Evolutionary conservation across 352 stramenopile genomes (phyloP).

Genomic region (Pilasporangium apinafurcum): DNA sequence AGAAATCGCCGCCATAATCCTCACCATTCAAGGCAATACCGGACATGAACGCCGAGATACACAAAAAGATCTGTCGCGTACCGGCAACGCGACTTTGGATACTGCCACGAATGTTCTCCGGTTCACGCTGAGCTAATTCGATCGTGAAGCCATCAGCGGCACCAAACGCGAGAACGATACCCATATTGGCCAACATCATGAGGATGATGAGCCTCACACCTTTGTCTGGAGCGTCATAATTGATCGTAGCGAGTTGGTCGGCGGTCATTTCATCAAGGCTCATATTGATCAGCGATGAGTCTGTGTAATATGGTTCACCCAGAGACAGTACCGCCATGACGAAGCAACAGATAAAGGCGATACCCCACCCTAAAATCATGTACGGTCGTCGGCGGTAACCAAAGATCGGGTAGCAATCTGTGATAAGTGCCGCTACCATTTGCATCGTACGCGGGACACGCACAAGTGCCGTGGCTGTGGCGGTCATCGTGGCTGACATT

Average conservation of each 20-base stretch:
- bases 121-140: constrained; percentile 60
- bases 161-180: constrained; percentile 84
- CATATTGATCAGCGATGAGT: not conserved
- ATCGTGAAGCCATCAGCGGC: constrained; percentile 78
- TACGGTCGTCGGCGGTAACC: constrained; percentile 50
- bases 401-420: constrained; percentile 49
- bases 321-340: constrained; percentile 20
- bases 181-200: constrained; percentile 76
- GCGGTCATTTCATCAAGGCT: constrained; percentile 46
- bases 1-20: constrained; percentile 30
- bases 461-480: constrained; percentile 21
- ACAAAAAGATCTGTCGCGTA: constrained; percentile 32
- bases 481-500: constrained; percentile 55
- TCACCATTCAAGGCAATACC: constrained; percentile 33
- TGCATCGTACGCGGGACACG: constrained; percentile 61
- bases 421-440: constrained; percentile 46
- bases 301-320: constrained; percentile 40
- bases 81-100: constrained; percentile 51
- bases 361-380: constrained; percentile 40
- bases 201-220: constrained; percentile 60
- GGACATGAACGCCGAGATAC: constrained; percentile 46
- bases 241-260: constrained; percentile 45
- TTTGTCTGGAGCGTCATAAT: constrained; percentile 10
- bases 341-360: constrained; percentile 14
- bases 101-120: constrained; percentile 37